Evolutionary conservation across 2,329 filamentous ascomycete species (phyloP), one percentile per base, ranked within the genome.

Genomic region (Cordyceps javanica): DNA sequence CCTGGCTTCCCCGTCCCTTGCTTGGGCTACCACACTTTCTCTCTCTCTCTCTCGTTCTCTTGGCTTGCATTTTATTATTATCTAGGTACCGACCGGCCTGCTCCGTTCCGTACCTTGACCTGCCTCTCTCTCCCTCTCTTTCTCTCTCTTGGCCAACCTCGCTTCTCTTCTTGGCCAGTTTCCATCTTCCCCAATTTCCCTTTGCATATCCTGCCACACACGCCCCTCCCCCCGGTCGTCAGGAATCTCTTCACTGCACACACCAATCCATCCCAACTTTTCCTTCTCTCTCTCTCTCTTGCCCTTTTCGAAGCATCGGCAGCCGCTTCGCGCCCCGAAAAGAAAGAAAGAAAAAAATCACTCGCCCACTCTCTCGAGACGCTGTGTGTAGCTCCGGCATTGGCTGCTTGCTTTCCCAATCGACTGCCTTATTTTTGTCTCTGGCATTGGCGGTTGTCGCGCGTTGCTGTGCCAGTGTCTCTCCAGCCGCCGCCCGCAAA

Each of bases 211-310:
- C 45, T 26, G n/a, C 34, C 45, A 53, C 53, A 36, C 44, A n/a
- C n/a, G n/a, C n/a, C n/a, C n/a, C n/a, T n/a, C 45, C 54, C 54
- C 54, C 54, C 26, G 54, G 50, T 50, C 44, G 45, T 42, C 38
- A 51, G 44, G 26, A 57, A 57, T 57, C 55, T 50, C 45, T 45
- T 50, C 55, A 42, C 28, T 50, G 46, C 36, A 51, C 36, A 51
- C 45, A 42, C 34, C 45, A 41, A n/a, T 34, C 30, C 19, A 16
- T 51, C 34, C 48, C 14, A 39, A 32, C 39, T 25, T 30, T 52
- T 55, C 30, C 32, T 38, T 48, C 26, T 46, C 48, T 51, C 36
- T 30, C 41, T 55, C 30, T 41, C 50, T 48, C 26, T 46, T 36
- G 41, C 41, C n/a, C n/a, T 48, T 16, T 46, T 55, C 41, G 21